Evolutionary conservation across 2,329 filamentous ascomycete species (phyloP).

Genomic region (Fusarium neocosmosporiellum): DNA sequence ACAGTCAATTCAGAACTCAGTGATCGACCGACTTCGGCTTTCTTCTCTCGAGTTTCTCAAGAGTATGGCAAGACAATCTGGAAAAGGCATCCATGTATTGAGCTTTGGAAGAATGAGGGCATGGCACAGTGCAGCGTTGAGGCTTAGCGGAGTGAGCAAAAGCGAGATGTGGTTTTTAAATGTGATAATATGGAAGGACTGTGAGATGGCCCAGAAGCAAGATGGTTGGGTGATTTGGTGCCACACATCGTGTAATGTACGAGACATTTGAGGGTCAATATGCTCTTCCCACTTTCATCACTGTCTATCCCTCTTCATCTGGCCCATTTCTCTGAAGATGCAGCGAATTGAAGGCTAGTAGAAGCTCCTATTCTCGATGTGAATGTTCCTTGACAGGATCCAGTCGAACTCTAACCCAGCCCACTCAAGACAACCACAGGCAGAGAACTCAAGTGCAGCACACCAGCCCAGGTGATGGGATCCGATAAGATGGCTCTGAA

Average conservation of each 20-base stretch:
- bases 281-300: not conserved
- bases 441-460: constrained; percentile 15
- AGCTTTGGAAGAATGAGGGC: not conserved
- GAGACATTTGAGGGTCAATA: not conserved
- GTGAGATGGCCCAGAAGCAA: not conserved
- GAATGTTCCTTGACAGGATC: not conserved
- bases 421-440: constrained; percentile 24
- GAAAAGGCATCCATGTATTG: not conserved
- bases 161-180: not conserved
- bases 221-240: not conserved
- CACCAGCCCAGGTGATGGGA: constrained; percentile 28
- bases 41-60: not conserved
- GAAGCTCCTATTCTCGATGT: not conserved
- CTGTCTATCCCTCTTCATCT: too few relatives aligned
- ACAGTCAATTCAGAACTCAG: not conserved
- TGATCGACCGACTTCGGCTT: not conserved
- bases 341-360: not conserved
- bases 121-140: not conserved
- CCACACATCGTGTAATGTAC: not conserved
- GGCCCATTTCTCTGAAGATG: not conserved
- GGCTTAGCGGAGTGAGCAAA: not conserved
- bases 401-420: constrained; percentile 1
- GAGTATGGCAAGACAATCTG: not conserved
- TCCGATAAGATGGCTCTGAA: constrained; percentile 28
- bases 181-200: not conserved